Evolutionary conservation across 2,329 filamentous ascomycete species (phyloP).

Genomic region (Akanthomyces lecanii): DNA sequence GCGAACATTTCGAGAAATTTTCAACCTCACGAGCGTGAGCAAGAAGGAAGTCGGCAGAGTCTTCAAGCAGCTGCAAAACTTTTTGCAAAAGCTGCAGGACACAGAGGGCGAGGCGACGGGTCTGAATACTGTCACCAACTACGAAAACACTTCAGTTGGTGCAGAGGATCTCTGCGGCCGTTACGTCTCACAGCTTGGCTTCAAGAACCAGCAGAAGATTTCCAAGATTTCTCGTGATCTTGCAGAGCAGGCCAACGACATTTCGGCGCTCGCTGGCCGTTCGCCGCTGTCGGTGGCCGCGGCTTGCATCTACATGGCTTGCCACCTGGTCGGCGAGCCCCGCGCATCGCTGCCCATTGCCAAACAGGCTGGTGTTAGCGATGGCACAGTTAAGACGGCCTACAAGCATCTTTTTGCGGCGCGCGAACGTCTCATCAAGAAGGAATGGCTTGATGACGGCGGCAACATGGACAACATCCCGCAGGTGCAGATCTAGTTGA

Average conservation of each 20-base stretch:
- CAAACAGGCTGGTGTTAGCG: conserved; percentile 79
- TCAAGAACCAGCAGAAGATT: conserved; percentile 66
- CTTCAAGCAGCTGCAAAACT: conserved; percentile 89
- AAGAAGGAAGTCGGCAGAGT: conserved; percentile 97
- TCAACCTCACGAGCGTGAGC: conserved; percentile 83
- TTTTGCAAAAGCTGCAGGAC: conserved; percentile 71
- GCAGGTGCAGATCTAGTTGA: conserved; percentile 30
- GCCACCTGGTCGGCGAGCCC: conserved; percentile 74
- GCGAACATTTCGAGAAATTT: conserved; percentile 92
- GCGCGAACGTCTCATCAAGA: conserved; percentile 68
- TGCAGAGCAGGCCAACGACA: conserved; percentile 70
- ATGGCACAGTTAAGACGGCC: conserved; percentile 92
- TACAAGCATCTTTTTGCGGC: conserved; percentile 83
- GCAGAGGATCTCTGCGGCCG: conserved; percentile 82
- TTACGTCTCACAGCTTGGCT: conserved; percentile 79
- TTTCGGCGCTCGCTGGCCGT: conserved; percentile 81
- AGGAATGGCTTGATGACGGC: conserved; percentile 69
- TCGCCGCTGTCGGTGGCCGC: conserved; percentile 92
- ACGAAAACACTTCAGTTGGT: conserved; percentile 73
- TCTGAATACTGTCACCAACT: conserved; percentile 59
- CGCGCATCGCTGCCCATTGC: conserved; percentile 86
- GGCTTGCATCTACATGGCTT: conserved; percentile 95
- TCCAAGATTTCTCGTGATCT: conserved; percentile 76
- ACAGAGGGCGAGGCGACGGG: conserved; percentile 42
- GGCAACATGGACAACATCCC: conserved; percentile 71